These are phyloP conservation scores for Tolypocladium cylindrosporum DNA, from an alignment of 2,329 filamentous ascomycete genomes.

Conservation along the genomic window DNA sequence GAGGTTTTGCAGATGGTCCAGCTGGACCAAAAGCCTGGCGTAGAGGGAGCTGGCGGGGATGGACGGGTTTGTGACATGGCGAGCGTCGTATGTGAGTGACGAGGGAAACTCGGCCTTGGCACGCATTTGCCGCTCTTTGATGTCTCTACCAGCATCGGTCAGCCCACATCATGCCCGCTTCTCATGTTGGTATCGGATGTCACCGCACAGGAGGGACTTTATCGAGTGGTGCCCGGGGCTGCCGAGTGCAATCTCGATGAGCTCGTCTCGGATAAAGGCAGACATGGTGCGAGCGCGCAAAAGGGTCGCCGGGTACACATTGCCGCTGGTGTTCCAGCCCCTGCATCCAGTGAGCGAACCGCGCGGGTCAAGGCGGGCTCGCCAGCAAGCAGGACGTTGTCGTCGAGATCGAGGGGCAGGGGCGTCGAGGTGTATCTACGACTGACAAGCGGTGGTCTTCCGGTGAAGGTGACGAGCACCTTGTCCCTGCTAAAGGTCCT, in stretches of 20 bases:
- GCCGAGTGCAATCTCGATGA: conserved; percentile 14
- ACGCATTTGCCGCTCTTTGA: conserved; percentile 1
- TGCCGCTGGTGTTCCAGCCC: conserved; percentile 24
- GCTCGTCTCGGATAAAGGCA: conserved; percentile 11
- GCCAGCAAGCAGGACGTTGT: conserved; percentile 21
- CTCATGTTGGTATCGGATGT: background rate
- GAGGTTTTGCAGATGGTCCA: conserved; percentile 42
- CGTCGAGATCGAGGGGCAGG: conserved; percentile 25
- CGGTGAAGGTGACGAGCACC: conserved; percentile 26
- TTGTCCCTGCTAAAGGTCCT: conserved; percentile 22
- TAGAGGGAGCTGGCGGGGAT: conserved; percentile 28
- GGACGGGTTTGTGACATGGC: conserved; percentile 36
- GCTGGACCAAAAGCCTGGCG: conserved; percentile 33
- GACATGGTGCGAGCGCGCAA: conserved; percentile 12
- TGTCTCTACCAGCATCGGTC: background rate
- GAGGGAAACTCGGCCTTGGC: conserved; percentile 3
- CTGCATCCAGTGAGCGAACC: conserved; percentile 17
- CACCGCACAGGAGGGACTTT: background rate
- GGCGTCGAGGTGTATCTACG: conserved; percentile 24
- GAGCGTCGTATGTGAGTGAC: conserved; percentile 1
- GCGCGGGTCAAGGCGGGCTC: conserved; percentile 9
- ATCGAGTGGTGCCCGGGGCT: background rate
- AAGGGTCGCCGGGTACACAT: conserved; percentile 16
- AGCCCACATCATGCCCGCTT: background rate
- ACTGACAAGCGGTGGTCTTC: conserved; percentile 25